Conservation (phyloP, 2,329 filamentous ascomycete species). For the Aspergillus tubingensis region DNA sequence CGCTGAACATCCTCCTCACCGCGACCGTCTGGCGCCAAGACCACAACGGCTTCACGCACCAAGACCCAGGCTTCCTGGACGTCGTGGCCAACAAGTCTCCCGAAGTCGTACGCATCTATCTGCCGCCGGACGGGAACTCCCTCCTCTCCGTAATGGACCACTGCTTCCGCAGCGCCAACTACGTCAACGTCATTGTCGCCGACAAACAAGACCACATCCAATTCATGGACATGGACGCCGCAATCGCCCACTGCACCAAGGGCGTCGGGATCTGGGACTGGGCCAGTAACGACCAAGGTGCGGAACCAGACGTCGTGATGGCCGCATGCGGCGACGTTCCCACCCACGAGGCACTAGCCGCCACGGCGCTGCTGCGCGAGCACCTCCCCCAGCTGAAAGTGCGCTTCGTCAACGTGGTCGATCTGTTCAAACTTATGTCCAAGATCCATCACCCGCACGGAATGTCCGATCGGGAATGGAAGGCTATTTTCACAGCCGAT, state of each 20-base stretch:
- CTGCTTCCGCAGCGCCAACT: conserved; percentile 71
- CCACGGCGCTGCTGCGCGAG: conserved; percentile 71
- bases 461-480: conserved; percentile 66
- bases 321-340: conserved; percentile 74
- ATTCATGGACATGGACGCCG: conserved; percentile 72
- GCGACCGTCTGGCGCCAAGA: conserved; percentile 80
- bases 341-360: conserved; percentile 73
- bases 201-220: conserved; percentile 80
- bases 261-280: conserved; percentile 77
- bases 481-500: conserved; percentile 69
- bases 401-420: conserved; percentile 77
- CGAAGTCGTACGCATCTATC: conserved; percentile 77
- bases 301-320: conserved; percentile 74
- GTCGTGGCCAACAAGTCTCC: conserved; percentile 78
- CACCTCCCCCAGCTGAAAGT: conserved; percentile 72
- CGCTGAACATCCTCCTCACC: conserved; percentile 77
- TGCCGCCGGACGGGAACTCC: conserved; percentile 78
- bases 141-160: conserved; percentile 75
- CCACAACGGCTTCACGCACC: conserved; percentile 81
- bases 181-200: conserved; percentile 78
- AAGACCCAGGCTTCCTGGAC: conserved; percentile 78
- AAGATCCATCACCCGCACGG: conserved; percentile 72
- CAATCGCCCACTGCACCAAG: conserved; percentile 75
- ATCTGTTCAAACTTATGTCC: conserved; percentile 77
- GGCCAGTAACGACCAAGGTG: conserved; percentile 69